phyloP scores from a whole-genome alignment of 805 yeast species.

The Candida tallmaniae region DNA sequence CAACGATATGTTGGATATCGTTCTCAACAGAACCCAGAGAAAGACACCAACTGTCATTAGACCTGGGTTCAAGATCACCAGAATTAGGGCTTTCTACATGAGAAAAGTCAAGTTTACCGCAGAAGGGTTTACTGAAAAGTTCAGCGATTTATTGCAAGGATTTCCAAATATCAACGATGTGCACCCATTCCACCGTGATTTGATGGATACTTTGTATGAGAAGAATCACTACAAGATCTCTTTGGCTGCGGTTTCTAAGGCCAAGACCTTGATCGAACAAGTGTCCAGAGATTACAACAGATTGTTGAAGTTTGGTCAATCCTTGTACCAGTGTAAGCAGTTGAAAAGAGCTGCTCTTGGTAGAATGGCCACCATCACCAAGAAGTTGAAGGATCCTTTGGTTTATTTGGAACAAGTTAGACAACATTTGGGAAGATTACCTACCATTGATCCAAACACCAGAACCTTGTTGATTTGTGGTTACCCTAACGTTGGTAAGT shows the following conservation, averaged over 20 bases:
- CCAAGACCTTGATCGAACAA: constrained; percentile 91
- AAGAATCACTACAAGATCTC: constrained; percentile 98
- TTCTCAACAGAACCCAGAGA: constrained; percentile 95
- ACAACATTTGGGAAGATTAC: constrained; percentile 98
- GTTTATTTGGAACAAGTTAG: constrained; percentile 95
- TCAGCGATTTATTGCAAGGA: constrained; percentile 76
- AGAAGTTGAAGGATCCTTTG: constrained; percentile 91
- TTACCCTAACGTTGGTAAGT: constrained; percentile 98
- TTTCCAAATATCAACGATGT: constrained; percentile 97
- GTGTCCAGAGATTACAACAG: constrained; percentile 94
- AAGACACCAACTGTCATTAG: constrained; percentile 99
- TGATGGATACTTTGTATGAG: constrained; percentile 96
- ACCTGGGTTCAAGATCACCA: constrained; percentile 91
- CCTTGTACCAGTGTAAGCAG: constrained; percentile 97
- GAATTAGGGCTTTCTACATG: constrained; percentile 97
- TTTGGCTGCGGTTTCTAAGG: constrained; percentile 88
- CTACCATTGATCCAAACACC: constrained; percentile 97
- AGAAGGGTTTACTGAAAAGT: constrained; percentile 93
- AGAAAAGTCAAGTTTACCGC: constrained; percentile 95
- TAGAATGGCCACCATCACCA: constrained; percentile 98
- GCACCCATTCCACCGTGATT: constrained; percentile 97
- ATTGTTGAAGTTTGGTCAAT: constrained; percentile 94
- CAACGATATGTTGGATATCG: constrained; percentile 92
- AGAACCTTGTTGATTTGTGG: constrained; percentile 97
- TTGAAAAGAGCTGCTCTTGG: constrained; percentile 98